These are phyloP conservation scores for Apiospora sp. DNA, from an alignment of 2,329 filamentous ascomycete species.

Conservation along the genomic window DNA sequence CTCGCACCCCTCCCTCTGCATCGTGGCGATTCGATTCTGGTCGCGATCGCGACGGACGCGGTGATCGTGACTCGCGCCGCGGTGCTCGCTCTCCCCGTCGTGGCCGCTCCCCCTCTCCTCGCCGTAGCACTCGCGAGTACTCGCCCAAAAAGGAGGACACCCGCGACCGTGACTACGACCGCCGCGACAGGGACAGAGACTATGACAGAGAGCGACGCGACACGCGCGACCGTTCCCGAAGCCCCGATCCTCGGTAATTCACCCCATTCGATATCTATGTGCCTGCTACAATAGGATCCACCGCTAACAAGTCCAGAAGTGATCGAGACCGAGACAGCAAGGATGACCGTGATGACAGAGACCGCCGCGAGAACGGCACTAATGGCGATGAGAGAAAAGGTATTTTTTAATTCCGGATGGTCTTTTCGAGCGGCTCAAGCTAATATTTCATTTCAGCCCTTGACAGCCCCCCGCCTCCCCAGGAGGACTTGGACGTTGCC, in stretches of 20 bases:
- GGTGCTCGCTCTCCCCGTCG: conserved; percentile 69
- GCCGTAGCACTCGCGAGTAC: conserved; percentile 79
- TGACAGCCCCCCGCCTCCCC: conserved; percentile 82
- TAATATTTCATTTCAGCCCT: conserved; percentile 52
- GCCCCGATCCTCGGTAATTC: conserved; percentile 60
- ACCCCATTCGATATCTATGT: conserved; percentile 26
- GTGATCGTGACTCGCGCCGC: conserved; percentile 56
- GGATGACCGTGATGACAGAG: conserved; percentile 75
- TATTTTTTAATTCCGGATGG: conserved; percentile 49
- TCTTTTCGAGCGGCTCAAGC: conserved; percentile 23
- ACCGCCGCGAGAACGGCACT: conserved; percentile 77
- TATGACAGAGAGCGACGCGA: conserved; percentile 61
- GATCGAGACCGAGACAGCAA: conserved; percentile 61
- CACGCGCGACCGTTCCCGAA: conserved; percentile 73
- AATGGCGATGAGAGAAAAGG: conserved; percentile 93
- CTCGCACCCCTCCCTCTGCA: conserved; percentile 94
- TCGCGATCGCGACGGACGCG: conserved; percentile 76
- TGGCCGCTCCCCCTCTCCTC: conserved; percentile 79
- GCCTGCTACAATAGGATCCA: conserved; percentile 25
- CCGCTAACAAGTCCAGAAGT: conserved; percentile 11
- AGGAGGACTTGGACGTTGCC: conserved; percentile 96
- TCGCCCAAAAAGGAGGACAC: conserved; percentile 91
- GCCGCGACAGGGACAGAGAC: conserved; percentile 67
- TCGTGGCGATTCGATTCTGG: conserved; percentile 98
- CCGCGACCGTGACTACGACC: conserved; percentile 66